A percentile compares a stretch with the other conserved stretches of the same genome.
These are phyloP conservation scores for Colletotrichum sp. DNA, from an alignment of 2,329 filamentous ascomycete species.

Conservation along the genomic window DNA sequence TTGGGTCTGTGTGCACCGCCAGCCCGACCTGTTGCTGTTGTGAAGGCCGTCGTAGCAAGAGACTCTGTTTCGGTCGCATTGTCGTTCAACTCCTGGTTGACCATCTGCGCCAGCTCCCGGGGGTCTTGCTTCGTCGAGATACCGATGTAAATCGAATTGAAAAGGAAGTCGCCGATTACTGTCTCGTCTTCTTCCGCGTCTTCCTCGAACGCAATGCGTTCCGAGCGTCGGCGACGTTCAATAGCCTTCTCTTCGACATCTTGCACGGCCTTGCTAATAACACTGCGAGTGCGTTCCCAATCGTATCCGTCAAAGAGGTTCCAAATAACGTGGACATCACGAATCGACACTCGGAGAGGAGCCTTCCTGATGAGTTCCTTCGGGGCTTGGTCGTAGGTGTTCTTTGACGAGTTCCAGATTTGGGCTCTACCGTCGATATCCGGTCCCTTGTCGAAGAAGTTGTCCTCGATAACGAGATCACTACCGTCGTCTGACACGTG, in stretches of 20 bases:
- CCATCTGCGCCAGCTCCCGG: slow-evolving; percentile 78
- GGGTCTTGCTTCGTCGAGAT: slow-evolving; percentile 88
- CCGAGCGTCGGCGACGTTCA: slow-evolving; percentile 68
- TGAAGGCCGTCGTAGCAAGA: slow-evolving; percentile 76
- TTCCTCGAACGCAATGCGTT: slow-evolving; percentile 61
- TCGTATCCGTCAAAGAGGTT: slow-evolving; percentile 98
- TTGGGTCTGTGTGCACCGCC: slow-evolving; percentile 44
- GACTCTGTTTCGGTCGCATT: slow-evolving; percentile 88
- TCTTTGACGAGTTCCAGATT: slow-evolving; percentile 80
- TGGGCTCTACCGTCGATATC: slow-evolving; percentile 71
- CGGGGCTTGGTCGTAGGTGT: slow-evolving; percentile 73
- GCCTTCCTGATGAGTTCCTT: slow-evolving; percentile 66
- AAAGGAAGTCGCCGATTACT: slow-evolving; percentile 92
- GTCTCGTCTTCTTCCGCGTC: slow-evolving; percentile 82
- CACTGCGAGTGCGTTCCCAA: slow-evolving; percentile 86
- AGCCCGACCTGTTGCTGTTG: slow-evolving; percentile 60
- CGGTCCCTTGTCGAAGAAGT: slow-evolving; percentile 74
- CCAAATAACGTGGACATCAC: slow-evolving; percentile 94
- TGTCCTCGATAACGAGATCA: slow-evolving; percentile 75
- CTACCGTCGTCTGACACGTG: slow-evolving; percentile 57
- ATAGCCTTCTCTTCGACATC: slow-evolving; percentile 84
- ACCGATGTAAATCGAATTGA: slow-evolving; percentile 98
- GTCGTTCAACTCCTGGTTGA: slow-evolving; percentile 89
- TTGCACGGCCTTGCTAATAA: slow-evolving; percentile 86
- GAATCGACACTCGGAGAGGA: slow-evolving; percentile 78